phyloP scores from a whole-genome alignment of 768 basidiomycete species.

The Rhodosporidiobolus sp. region DNA sequence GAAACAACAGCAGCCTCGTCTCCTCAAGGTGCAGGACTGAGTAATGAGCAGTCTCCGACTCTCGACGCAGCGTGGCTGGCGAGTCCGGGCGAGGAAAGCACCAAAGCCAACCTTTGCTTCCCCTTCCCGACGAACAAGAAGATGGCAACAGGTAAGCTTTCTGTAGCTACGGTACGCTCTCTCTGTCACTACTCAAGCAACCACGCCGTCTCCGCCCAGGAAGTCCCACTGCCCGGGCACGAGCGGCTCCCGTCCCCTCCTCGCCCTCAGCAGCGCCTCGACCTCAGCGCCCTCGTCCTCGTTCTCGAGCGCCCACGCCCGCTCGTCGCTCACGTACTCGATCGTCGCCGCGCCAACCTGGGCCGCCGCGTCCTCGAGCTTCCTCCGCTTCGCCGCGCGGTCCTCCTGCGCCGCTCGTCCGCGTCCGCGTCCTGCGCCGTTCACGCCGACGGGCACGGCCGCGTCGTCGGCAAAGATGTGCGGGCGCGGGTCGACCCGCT shows the following conservation, averaged over 20 bases:
- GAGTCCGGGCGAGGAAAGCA: no score
- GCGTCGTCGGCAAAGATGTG: conserved; percentile 61
- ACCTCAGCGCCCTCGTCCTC: not conserved
- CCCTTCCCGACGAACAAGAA: not conserved
- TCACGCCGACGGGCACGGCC: conserved; percentile 73
- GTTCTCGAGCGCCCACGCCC: conserved; percentile 25
- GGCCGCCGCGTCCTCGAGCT: conserved; percentile 16
- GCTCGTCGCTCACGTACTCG: conserved; percentile 19
- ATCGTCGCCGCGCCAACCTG: conserved; percentile 20
- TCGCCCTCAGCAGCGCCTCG: not conserved
- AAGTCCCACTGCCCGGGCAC: conserved; percentile 39
- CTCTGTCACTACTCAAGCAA: not conserved
- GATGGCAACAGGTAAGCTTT: not conserved
- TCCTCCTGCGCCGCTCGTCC: no score
- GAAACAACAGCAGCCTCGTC: no score
- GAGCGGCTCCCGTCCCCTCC: conserved; percentile 3
- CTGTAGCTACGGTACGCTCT: no score
- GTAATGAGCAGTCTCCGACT: no score
- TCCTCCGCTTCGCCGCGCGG: not conserved
- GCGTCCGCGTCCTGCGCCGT: no score
- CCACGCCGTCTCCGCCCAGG: not conserved
- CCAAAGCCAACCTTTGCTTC: not conserved
- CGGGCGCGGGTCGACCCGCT: conserved; percentile 53
- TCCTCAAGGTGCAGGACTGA: no score
- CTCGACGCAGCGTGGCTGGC: no score